Evolutionary conservation across 2,329 filamentous ascomycete species (phyloP), one percentile per base, ranked within the genome.

Genomic region (Hymenoscyphus fraxineus): DNA sequence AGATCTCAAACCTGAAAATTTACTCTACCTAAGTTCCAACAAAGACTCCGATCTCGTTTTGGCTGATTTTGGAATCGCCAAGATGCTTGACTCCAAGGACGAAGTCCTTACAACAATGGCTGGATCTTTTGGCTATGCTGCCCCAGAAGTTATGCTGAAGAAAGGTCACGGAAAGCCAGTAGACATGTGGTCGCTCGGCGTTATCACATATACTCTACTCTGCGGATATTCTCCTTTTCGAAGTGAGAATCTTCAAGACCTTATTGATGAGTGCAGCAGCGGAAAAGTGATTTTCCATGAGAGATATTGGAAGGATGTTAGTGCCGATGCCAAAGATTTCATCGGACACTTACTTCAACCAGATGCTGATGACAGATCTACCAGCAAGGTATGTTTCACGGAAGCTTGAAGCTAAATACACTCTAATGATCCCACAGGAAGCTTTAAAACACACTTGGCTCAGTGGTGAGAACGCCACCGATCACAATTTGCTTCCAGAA

Each of bases 141-240:
- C 95, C 1, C 95, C 95, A 9, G 95, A 99, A 78, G 93, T 99
- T 65, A 99, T 99, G 95, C 83, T 97, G 69, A 97, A 97, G 83
- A 88, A 92, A 75, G 95, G 95, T 22, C 96, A 99, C 77, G 95
- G 95, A 76, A 99, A 98, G 79, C 92, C 95, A 4, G 95, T 98
- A 40, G 95, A 99, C 76, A 97, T 99, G 92, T 99, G 95, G 95
- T 98, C 95, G 2, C 85, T 99, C 79, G 95, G 95, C 67, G 95
- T 99, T 74, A 99, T 99, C 74, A 98, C 95, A 54, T 99, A 99
- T 80, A 99, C 95, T 16, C 84, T 99, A 35, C 90, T 99, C 60
- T 99, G 96, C 76, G 95, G 95, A 71, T 99, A 99, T 81, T 97
- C 94, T 56, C 95, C 95, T 22, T 99, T 99, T 85, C 89, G 95